Evolutionary conservation across 2,329 filamentous ascomycete genomes (phyloP).

Genomic region (Hypocreales sp.): DNA sequence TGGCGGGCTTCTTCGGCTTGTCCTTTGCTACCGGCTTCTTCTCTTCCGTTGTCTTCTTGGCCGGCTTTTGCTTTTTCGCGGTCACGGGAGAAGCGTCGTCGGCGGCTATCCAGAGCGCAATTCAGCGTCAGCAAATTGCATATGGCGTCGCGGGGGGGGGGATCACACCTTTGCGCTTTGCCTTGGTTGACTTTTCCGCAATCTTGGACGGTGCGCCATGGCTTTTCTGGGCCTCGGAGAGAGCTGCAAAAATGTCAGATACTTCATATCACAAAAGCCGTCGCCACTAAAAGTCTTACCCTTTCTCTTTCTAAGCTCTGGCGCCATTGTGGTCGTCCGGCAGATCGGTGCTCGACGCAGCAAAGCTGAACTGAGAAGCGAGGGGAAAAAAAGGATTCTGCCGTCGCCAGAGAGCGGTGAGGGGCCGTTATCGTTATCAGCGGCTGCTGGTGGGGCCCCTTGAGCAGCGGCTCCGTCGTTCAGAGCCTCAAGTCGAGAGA

Average conservation of each 20-base stretch:
- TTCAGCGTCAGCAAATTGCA: no score
- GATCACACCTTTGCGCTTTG: slow-evolving; percentile 19
- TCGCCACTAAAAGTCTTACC: no score
- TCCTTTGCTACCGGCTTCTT: slow-evolving; percentile 8
- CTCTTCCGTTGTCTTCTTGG: slow-evolving; percentile 14
- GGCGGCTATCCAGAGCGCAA: slow-evolving; percentile 13
- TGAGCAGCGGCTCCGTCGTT: no score
- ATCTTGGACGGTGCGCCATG: slow-evolving; percentile 8
- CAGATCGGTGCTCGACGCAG: no score
- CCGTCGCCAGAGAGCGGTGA: slow-evolving; percentile 17
- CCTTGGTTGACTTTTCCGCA: slow-evolving; percentile 2
- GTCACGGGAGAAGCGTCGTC: slow-evolving; percentile 28
- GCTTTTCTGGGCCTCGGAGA: slow-evolving; percentile 14
- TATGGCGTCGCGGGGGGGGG: no score
- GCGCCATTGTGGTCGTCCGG: slow-evolving; percentile 23
- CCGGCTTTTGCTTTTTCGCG: slow-evolving; percentile 29
- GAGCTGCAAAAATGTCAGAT: slow-evolving; percentile 10
- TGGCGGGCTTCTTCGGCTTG: slow-evolving; percentile 16
- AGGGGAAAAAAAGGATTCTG: slow-evolving; percentile 14
- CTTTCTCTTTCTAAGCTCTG: slow-evolving; percentile 25
- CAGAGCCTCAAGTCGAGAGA: no score
- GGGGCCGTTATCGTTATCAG: no score
- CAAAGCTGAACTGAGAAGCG: no score
- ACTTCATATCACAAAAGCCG: no score
- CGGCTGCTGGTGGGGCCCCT: no score